Evolutionary conservation across 1,284 basidiomycete species (phyloP), one percentile per base, ranked within the genome.

Genomic region (Kwoniella shivajii): DNA sequence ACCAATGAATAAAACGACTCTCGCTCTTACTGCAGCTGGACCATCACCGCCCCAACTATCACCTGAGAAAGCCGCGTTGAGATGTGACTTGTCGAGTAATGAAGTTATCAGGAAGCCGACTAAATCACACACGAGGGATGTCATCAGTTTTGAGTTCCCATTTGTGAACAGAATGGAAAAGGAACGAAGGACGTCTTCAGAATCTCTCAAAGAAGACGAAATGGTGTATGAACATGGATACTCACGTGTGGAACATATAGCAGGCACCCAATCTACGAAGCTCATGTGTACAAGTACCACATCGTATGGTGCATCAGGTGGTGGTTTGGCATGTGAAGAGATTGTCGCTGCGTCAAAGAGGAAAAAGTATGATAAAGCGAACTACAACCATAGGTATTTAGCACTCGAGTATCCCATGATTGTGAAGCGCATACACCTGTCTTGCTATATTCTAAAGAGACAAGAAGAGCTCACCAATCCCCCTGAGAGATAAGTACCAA

Each of bases 201-300:
- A 22, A 18, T 16, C 34, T 50, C 49, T 26, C 10, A 10, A 41
- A 33, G 7, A 31, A n/a, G n/a, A n/a, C n/a, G n/a, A 49, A 52
- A 34, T 53, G 24, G 51, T 10, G 20, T 4, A 34, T n/a, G 22
- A 27, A 50, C 34, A n/a, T 26, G 16, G 6, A 16, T 7, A 77
- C 77, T 54, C 47, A 79, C 78, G 79, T 14, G 95, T 85, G n/a
- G 90, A 92, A 78, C 88, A 92, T 63, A 98, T 85, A 24, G 93
- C 95, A 0, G 94, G 92, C 14, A 96, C 81, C 95, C 95, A 98
- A 82, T 97, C 94, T 56, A 90, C 86, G 74, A 95, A 94, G 18
- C 84, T 81, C 74, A 97, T 89, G 73, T 92, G 90, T 5, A 96
- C 89, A 3, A 91, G 86, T 5, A 86, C 86, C 0, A 86, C 83